Evolutionary conservation across 2,329 filamentous ascomycete genomes (phyloP), one percentile per base, ranked within the genome.

Genomic region (Scedosporium apiospermum): DNA sequence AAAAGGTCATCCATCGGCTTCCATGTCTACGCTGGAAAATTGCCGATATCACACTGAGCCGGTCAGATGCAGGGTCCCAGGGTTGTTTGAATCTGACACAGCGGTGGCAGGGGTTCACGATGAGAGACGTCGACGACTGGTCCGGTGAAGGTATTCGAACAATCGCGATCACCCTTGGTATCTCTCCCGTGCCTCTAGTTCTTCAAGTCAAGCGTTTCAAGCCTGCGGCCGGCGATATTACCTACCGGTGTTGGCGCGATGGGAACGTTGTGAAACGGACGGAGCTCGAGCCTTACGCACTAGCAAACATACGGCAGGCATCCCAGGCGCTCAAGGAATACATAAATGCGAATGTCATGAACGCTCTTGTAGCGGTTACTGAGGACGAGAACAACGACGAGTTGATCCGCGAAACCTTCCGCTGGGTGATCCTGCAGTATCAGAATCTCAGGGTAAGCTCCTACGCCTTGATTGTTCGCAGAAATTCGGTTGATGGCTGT

Each of bases 1-100:
- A 76, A 46, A 82, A 80, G 65, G 77, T 78, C 2, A 75, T 82
- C 4, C 80, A 82, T 62, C 70, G 72, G 26, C 67, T 78, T 4
- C 73, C 74, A 0, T 83, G 81, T 63, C 67, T 73, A 14, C 75
- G 80, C 12, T 74, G 71, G 65, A 78, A 77, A 65, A 69, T 82
- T 10, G 74, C 72, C 26, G 73, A 78, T 7, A 70, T 76, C 16
- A 66, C 70, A 1, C 67, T 80, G 3, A 78, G 74, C 64, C 78
- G 80, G n/a, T 67, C 42, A 5, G 61, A 63, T 14, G 30, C 14
- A n/a, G 46, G 68, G 2, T n/a, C 18, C 1, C 75, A 77, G 4
- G 77, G 78, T 1, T 34, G 38, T 27, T 71, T 81, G 14, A 67
- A 71, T 2, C 71, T 82, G 27, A 83, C 80, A 0, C 64, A 66